These are phyloP conservation scores for Citropsis articulata DNA, from an alignment of 345 rosid genomes.

Conservation along the genomic window DNA sequence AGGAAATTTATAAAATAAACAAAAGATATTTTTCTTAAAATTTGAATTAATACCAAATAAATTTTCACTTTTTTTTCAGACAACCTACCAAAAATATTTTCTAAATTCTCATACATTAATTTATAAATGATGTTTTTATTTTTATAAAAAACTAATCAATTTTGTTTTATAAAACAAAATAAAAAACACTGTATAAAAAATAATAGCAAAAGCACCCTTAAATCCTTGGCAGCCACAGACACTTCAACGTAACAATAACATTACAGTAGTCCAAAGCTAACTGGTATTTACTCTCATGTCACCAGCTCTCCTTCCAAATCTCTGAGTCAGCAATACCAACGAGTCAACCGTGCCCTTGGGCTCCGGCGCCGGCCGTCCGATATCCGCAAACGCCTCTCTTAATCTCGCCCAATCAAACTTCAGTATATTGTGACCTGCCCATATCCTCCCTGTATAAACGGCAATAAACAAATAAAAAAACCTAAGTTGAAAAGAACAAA, in stretches of 20 bases:
- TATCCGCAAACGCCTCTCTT: conserved; percentile 72
- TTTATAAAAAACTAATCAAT: too few species aligned
- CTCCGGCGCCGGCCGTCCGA: conserved; percentile 68
- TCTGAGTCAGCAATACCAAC: conserved; percentile 63
- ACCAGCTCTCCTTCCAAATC: conserved; percentile 87
- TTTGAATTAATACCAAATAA: too few species aligned
- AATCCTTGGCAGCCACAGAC: not conserved
- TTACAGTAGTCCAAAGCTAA: not conserved
- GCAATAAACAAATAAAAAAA: not conserved
- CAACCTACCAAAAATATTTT: too few species aligned
- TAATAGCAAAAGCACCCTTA: not conserved
- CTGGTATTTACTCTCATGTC: conserved; percentile 66
- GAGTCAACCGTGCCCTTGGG: conserved; percentile 80
- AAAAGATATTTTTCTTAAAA: too few species aligned
- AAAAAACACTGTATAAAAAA: too few species aligned
- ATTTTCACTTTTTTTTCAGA: too few species aligned
- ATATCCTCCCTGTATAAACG: conserved; percentile 60
- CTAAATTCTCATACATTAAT: too few species aligned
- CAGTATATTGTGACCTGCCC: conserved; percentile 94
- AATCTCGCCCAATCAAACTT: conserved; percentile 83
- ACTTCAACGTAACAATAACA: not conserved
- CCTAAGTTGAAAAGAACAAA: not conserved
- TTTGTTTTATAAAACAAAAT: too few species aligned
- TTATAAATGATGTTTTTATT: too few species aligned
- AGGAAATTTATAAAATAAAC: too few species aligned